These are phyloP conservation scores for Fragilariopsis cylindrus DNA, from an alignment of 108 stramenopile species.

Conservation along the genomic window DNA sequence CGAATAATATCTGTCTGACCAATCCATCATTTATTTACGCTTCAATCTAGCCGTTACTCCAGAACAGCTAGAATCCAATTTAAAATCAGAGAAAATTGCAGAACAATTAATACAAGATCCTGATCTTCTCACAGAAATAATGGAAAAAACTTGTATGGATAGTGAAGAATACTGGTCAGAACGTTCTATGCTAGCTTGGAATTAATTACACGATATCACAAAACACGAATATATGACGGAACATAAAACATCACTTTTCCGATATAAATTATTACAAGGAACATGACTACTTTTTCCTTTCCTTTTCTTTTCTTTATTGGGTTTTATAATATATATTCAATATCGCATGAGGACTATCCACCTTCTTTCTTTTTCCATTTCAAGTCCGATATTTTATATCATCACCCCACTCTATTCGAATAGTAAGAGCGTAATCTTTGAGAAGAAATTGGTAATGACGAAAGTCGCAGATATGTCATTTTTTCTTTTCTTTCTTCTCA, in stretches of 20 bases:
- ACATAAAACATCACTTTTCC: neutral
- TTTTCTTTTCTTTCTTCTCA: neutral
- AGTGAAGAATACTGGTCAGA: slow-evolving; percentile 71
- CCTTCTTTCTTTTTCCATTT: neutral
- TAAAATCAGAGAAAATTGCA: slow-evolving; percentile 40
- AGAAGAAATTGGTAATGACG: too few species aligned
- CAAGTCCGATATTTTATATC: too few species aligned
- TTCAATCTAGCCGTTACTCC: slow-evolving; percentile 45
- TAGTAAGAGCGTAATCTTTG: too few species aligned
- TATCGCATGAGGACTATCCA: neutral
- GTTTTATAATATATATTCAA: neutral
- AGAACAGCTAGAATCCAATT: slow-evolving; percentile 67
- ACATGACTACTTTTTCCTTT: too few species aligned
- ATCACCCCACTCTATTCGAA: too few species aligned
- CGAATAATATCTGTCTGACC: too few species aligned
- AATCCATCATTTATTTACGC: too few species aligned
- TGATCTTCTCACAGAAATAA: slow-evolving; percentile 48
- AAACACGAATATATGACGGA: neutral
- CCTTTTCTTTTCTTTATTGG: too few species aligned
- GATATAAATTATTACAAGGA: too few species aligned
- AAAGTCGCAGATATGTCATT: neutral
- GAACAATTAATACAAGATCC: slow-evolving; percentile 42
- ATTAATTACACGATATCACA: slow-evolving; percentile 28
- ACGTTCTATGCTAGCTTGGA: slow-evolving; percentile 62
- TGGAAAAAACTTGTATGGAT: slow-evolving; percentile 48